Base-by-base conservation (phyloP, 2,329 filamentous ascomycete species). In the Aspergillus chevalieri region DNA sequence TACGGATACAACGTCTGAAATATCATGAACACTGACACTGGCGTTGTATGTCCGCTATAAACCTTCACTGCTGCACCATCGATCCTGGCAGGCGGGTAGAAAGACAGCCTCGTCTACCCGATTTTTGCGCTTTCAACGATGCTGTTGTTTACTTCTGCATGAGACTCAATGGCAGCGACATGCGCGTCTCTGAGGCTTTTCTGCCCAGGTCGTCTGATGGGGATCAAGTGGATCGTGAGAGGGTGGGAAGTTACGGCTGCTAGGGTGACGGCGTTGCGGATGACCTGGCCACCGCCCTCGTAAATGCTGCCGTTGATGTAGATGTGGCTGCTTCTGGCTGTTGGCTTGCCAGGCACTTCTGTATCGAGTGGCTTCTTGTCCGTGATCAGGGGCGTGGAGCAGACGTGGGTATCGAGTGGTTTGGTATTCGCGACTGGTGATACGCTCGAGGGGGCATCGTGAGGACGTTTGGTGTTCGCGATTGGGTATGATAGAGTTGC, bases 251-350 rank as follows among this genome's bases (percentile, higher is more conserved):
- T 80, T 14, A 84, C 68, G 4, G 77, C 75, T 1, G 80, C 78
- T 3, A 84, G 65, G 12, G 75, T 74, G 7, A 82, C 56, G 2
- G 80, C 78, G 46, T 80, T 74, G 19, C 81, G 78, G 41, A 83
- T 69, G 2, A 84, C 70, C 62, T 84, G 81, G 12, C 81, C 81
- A 21, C 81, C 81, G 36, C 81, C 81, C 72, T 84, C 81, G 17
- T 83, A 75, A 2, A 74, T 81, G n/a, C 73, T 74, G 44, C 81
- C 80, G 59, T 81, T 74, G 10, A 83, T 64, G 45, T 68, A 60
- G 22, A 77, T 34, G 26, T 30, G 26, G 9, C 4, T 4, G 26
- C 2, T 30, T 5, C 5, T 30, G 9, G 4, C 26, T 30, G 10
- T 12, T 30, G 26, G 9, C 26, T 30, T 30, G 9, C 9, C 4